These are phyloP conservation scores for Fusarium goolgardi DNA, from an alignment of 2,329 filamentous ascomycete genomes.

Conservation along the genomic window DNA sequence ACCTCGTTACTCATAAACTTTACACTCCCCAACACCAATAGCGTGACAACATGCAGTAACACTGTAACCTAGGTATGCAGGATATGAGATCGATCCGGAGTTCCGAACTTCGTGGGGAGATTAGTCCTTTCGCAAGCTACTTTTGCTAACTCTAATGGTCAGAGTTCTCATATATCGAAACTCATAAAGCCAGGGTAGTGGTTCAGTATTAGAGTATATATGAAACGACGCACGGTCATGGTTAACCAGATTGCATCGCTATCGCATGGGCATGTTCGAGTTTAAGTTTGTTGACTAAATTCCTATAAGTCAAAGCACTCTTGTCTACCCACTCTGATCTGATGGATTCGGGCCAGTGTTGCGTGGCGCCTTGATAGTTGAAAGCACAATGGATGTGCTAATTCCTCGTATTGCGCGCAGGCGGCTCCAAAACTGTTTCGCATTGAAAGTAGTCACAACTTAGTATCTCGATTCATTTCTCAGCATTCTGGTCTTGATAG, in stretches of 20 bases:
- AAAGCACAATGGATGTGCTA: not conserved
- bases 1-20: not conserved
- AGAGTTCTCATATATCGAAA: not conserved
- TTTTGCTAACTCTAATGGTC: not conserved
- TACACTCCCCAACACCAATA: not conserved
- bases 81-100: not conserved
- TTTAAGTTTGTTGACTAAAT: not conserved
- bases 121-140: not conserved
- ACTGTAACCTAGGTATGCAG: not conserved
- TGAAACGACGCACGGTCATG: slow-evolving; percentile 1
- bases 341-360: not conserved
- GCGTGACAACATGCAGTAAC: not conserved
- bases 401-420: not conserved
- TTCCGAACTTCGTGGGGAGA: not conserved
- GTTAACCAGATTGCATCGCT: not conserved
- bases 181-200: not conserved
- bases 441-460: not conserved
- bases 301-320: not conserved
- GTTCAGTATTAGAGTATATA: not conserved
- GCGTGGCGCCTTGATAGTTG: not conserved
- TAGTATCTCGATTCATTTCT: not conserved
- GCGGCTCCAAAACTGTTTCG: not conserved
- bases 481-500: not conserved
- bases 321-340: not conserved
- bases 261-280: not conserved